Base-by-base conservation (phyloP, 768 basidiomycete genomes). In the Candolleomyces eurysporus region DNA sequence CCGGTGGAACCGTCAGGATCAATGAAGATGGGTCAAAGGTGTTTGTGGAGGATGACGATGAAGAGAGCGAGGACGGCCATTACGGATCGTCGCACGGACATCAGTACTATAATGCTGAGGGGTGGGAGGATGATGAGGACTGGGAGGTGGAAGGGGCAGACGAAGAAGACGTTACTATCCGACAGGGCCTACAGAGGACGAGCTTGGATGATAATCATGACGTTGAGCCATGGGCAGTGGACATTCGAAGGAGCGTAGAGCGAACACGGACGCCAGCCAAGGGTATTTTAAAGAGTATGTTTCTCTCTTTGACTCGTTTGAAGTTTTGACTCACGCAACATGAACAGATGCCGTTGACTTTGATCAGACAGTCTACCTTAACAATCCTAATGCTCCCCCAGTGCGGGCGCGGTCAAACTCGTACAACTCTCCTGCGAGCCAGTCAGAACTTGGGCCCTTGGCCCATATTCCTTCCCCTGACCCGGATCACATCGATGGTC, bases 261-360 rank as follows among this genome's bases (percentile, higher is more conserved):
- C 77, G 84, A 73, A 76, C 81, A 43, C 77, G 83, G 66, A 68
- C 76, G 64, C 94, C 93, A 3, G 76, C 85, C 31, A 92, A 82
- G 73, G 94, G 96, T 21, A 98, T 99, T 60, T 76, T 99, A 63
- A 99, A 98, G 79, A 74, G 92, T 92, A 73, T 71, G 88, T 84
- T 36, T 50, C 39, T 61, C 59, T 57, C 21, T 63, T 32, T 61
- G 58, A 11, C 22, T 55, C 51, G 58, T 58, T 16, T 5, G 22
- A 50, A 48, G 5, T 30, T 9, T 39, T 32, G 22, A 8, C 42
- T 61, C 30, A 56, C 63, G 22, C 48, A 46, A 16, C 62, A 55
- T 36, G 40, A 53, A 2, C 69, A 92, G 91, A 88, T 71, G 89
- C 91, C 10, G 81, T 79, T 0, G 79, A 75, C 22, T 94, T 91